Evolutionary conservation across 2,329 filamentous ascomycete genomes (phyloP).

Genomic region (Paecilomyces dactylethromorphus): DNA sequence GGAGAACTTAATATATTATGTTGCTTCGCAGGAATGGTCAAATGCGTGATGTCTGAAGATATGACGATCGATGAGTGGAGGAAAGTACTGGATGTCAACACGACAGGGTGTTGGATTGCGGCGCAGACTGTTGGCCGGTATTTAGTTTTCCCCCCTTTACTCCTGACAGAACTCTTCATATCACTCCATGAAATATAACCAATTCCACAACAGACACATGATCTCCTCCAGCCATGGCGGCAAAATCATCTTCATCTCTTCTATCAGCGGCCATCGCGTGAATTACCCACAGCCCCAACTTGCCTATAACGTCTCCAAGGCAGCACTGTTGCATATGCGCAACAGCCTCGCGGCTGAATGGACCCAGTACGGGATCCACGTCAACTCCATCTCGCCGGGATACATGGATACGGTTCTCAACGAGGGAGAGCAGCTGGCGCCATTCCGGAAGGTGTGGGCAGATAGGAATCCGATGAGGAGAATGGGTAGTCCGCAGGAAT

Average conservation of each 20-base stretch:
- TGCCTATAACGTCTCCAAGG: slow-evolving; percentile 67
- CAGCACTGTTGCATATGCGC: slow-evolving; percentile 57
- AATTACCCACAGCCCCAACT: slow-evolving; percentile 68
- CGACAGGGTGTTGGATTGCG: slow-evolving; percentile 63
- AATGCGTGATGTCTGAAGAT: slow-evolving; percentile 54
- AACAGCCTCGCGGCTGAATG: slow-evolving; percentile 66
- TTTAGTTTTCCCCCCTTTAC: slow-evolving; percentile 15
- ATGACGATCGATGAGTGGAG: slow-evolving; percentile 55
- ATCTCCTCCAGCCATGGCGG: slow-evolving; percentile 47
- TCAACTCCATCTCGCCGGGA: slow-evolving; percentile 65
- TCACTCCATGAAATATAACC: no score
- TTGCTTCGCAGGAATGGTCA: slow-evolving; percentile 64
- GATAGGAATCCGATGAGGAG: slow-evolving; percentile 56
- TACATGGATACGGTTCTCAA: slow-evolving; percentile 76
- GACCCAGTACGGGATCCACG: slow-evolving; percentile 62
- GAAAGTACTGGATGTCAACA: slow-evolving; percentile 63
- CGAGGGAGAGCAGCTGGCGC: slow-evolving; percentile 53
- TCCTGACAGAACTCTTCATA: background rate
- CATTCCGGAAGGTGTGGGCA: slow-evolving; percentile 51
- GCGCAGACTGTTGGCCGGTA: slow-evolving; percentile 57
- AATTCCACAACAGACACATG: slow-evolving; percentile 40
- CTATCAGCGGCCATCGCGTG: slow-evolving; percentile 61
- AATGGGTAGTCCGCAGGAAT: slow-evolving; percentile 58
- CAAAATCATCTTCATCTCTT: slow-evolving; percentile 60
- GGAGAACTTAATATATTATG: slow-evolving; percentile 52